Base-by-base conservation (phyloP, 805 yeast species). In the Myxozyma lipomycoides region DNA sequence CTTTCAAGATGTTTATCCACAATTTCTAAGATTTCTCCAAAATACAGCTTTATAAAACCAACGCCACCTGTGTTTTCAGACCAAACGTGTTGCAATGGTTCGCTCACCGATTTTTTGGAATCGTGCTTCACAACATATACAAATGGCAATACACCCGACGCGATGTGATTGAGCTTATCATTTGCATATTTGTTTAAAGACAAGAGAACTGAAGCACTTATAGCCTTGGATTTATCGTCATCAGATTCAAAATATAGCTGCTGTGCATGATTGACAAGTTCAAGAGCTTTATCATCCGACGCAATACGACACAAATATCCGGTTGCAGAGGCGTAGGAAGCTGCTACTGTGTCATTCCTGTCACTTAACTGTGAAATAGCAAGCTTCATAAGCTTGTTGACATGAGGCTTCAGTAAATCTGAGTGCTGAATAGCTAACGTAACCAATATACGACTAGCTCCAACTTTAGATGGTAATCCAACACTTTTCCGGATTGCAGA, bases 401-500 rank as follows among this genome's bases (percentile, higher is more conserved):
- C 84, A 61, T 78, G 78, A 1, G 76, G 74, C n/a, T 63, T 62
- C 6, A 75, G 62, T 12, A 69, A 53, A 5, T 66, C 62, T 0
- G 79, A 71, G 59, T 84, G 82, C 54, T 83, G 77, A 9, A 79
- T 70, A 0, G 85, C 77, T 42, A 88, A 65, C 18, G 79, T 75
- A 5, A 83, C 86, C 9, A 90, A 65, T 0, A 89, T 82, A 55
- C 81, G 77, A 3, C 95, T 79, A 0, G 91, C 89, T 22, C 90
- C 87, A 0, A 86, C 88, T 62, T 91, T 88, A 0, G 97, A 87
- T 0, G 98, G 97, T 12, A 93, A 71, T 0, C 98, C 98, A 19
- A 90, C 86, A 0, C 95, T 78, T 49, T 73, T 76, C 53, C 81
- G 80, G 6, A 86, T 78, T 1, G 87, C 77, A 19, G 68, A 62